phyloP scores from a whole-genome alignment of 768 basidiomycete species.

The Cyclocybe aegerita region DNA sequence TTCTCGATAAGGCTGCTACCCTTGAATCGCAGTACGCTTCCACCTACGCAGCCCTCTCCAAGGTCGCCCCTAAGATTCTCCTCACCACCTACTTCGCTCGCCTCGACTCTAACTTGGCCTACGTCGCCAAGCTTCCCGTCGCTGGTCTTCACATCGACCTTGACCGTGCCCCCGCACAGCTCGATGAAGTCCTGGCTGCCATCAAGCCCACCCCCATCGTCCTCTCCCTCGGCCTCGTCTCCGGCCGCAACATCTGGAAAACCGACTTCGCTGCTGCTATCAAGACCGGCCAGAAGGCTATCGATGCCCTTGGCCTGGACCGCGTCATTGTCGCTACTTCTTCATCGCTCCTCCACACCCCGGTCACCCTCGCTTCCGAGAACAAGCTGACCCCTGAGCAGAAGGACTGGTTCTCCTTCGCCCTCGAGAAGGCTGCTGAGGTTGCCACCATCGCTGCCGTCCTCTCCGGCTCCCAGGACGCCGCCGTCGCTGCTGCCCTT shows the following conservation, averaged over 20 bases:
- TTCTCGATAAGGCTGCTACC: conserved; percentile 78
- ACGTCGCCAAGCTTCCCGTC: conserved; percentile 88
- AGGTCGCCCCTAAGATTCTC: conserved; percentile 87
- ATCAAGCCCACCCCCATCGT: conserved; percentile 79
- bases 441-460: conserved; percentile 85
- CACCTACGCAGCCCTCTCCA: conserved; percentile 79
- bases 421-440: conserved; percentile 92
- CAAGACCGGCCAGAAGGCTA: conserved; percentile 80
- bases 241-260: conserved; percentile 99
- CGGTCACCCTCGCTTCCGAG: conserved; percentile 93
- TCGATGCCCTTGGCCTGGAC: conserved; percentile 78
- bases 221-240: conserved; percentile 93
- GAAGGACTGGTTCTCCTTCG: conserved; percentile 99
- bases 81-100: conserved; percentile 97
- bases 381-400: conserved; percentile 85
- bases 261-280: conserved; percentile 84
- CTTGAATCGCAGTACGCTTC: conserved; percentile 78
- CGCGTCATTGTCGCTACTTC: conserved; percentile 95
- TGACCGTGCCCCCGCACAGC: conserved; percentile 88
- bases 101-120: conserved; percentile 88
- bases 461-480: conserved; percentile 82
- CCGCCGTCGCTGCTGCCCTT: conserved; percentile 66
- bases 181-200: conserved; percentile 77
- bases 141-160: conserved; percentile 96
- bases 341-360: conserved; percentile 97